Conservation (phyloP, 768 basidiomycete genomes). For the Termitomyces sp. region DNA sequence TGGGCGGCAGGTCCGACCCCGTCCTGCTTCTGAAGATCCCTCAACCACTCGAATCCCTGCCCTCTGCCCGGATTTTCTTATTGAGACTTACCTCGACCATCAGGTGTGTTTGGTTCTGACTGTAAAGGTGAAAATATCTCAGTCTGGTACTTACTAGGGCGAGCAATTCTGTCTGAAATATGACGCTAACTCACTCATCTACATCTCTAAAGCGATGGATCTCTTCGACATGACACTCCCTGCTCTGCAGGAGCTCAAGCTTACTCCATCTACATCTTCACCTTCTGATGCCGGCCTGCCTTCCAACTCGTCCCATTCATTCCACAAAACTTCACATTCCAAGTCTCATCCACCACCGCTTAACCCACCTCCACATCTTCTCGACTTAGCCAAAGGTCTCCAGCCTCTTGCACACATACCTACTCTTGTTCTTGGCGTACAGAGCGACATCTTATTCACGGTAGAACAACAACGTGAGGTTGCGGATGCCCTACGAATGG, state of each 20-base stretch:
- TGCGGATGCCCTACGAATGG: slow-evolving; percentile 85
- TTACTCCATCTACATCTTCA: slow-evolving; percentile 30
- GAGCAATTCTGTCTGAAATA: slow-evolving; percentile 98
- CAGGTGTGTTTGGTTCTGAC: slow-evolving; percentile 67
- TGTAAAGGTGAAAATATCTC: slow-evolving; percentile 32
- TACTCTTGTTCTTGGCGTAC: slow-evolving; percentile 85
- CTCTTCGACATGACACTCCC: slow-evolving; percentile 91
- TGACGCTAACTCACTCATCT: slow-evolving; percentile 98
- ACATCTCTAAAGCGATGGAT: slow-evolving; percentile 99
- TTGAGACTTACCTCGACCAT: slow-evolving; percentile 98
- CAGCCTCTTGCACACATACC: slow-evolving; percentile 71
- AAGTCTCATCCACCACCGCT: slow-evolving; percentile 70
- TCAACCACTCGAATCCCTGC: slow-evolving; percentile 49
- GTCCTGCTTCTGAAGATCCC: slow-evolving; percentile 30
- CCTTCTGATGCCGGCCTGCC: slow-evolving; percentile 15
- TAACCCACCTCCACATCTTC: slow-evolving; percentile 69
- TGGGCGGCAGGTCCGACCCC: slow-evolving; percentile 61
- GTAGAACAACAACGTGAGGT: slow-evolving; percentile 97
- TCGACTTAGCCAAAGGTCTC: slow-evolving; percentile 75
- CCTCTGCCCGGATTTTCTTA: slow-evolving; percentile 94
- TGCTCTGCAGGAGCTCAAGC: slow-evolving; percentile 62
- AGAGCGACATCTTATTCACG: slow-evolving; percentile 94
- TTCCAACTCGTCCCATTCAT: slow-evolving; percentile 15
- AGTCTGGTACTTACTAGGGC: slow-evolving; percentile 43
- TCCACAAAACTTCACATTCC: slow-evolving; percentile 43